Percentiles rank a stretch among this genome's conserved stretches.
phyloP scores from a whole-genome alignment of 495 filamentous ascomycete species.

The Delitschia confertaspora region DNA sequence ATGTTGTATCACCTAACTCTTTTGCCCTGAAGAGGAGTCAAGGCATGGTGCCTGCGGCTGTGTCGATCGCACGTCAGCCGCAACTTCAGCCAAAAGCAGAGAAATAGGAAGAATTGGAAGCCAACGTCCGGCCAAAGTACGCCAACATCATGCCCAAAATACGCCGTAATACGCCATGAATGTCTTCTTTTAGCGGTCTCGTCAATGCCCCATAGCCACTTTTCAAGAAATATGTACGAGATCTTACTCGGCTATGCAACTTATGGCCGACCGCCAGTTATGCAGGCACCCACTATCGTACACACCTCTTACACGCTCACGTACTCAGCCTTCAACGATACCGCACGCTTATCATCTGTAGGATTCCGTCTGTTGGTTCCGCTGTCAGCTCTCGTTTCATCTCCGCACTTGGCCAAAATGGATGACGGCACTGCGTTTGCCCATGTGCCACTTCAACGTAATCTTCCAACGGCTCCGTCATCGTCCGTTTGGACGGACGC shows the following conservation, averaged over 20 bases:
- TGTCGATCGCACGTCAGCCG: constrained; percentile 21
- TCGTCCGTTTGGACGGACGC: background rate
- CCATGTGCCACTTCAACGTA: constrained; percentile 4
- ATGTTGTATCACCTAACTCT: constrained; percentile 12
- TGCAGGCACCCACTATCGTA: too few relatives aligned
- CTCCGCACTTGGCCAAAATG: constrained; percentile 14
- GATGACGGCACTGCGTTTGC: constrained; percentile 10
- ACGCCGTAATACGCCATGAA: too few relatives aligned
- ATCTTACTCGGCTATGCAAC: constrained; percentile 11
- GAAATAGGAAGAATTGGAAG: constrained; percentile 15
- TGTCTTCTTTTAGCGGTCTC: too few relatives aligned
- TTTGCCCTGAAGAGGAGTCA: constrained; percentile 12
- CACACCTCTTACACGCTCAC: too few relatives aligned
- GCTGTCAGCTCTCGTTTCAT: constrained; percentile 17
- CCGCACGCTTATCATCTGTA: background rate
- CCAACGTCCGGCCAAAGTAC: background rate
- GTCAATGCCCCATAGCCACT: constrained; percentile 7
- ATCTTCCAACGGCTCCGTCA: background rate
- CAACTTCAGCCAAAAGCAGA: constrained; percentile 6
- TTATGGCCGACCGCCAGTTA: constrained; percentile 1
- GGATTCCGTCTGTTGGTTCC: background rate
- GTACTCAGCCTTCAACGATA: constrained; percentile 1
- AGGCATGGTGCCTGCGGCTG: constrained; percentile 23
- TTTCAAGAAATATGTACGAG: background rate
- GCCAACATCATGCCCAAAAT: too few relatives aligned